These are phyloP conservation scores for Sporisorium iseilematis-ciliati DNA, from an alignment of 1,284 basidiomycete genomes.

Conservation along the genomic window DNA sequence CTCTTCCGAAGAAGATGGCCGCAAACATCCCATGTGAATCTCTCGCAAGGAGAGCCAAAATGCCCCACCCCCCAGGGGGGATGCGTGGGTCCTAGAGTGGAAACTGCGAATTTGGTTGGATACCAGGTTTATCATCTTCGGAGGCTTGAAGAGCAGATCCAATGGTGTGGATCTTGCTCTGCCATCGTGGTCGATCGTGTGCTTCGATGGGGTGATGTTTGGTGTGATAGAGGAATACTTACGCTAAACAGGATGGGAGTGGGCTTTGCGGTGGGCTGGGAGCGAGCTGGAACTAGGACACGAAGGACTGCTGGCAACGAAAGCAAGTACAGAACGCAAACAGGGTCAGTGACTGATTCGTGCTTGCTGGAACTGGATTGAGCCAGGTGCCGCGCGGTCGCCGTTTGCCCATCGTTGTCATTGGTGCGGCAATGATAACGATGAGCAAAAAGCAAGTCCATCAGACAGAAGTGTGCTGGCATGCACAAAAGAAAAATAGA, in stretches of 20 bases:
- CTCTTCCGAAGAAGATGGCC: conserved; percentile 64
- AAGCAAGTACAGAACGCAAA: background rate
- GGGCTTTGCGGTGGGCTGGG: conserved; percentile 5
- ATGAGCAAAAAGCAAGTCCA: conserved; percentile 25
- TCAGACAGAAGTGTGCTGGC: conserved; percentile 69
- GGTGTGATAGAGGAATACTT: conserved; percentile 16
- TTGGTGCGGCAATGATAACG: conserved; percentile 7
- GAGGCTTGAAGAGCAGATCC: conserved; percentile 31
- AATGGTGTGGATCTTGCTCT: background rate
- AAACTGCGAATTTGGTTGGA: conserved; percentile 71
- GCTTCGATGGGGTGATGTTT: background rate
- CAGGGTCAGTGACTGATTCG: conserved; percentile 13
- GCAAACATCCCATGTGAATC: conserved; percentile 56
- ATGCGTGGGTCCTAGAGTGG: conserved; percentile 69
- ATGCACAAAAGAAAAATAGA: conserved; percentile 65
- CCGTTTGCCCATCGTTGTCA: background rate
- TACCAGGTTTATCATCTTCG: conserved; percentile 69
- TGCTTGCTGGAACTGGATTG: background rate
- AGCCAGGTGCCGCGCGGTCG: conserved; percentile 1
- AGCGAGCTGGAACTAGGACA: conserved; percentile 2
- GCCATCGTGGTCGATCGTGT: conserved; percentile 2
- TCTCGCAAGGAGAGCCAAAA: conserved; percentile 68
- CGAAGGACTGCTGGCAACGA: conserved; percentile 16
- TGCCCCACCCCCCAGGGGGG: conserved; percentile 60
- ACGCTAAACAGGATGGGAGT: conserved; percentile 19